Evolutionary conservation across 2,329 filamentous ascomycete genomes (phyloP).

Genomic region (Penicillium freii): DNA sequence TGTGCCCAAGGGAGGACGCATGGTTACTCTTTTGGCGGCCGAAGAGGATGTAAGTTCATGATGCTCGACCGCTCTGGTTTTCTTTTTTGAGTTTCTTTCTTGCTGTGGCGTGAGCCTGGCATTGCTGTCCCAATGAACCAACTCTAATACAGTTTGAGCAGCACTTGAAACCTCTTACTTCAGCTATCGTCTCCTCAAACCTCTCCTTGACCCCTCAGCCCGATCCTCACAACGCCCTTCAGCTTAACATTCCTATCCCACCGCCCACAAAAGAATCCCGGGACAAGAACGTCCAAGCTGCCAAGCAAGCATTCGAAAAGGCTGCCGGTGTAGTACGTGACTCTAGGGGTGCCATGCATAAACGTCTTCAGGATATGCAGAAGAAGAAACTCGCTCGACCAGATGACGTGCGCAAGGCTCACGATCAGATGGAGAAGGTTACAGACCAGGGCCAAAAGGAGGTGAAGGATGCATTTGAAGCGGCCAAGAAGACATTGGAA

Average conservation of each 20-base stretch:
- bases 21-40: constrained; percentile 61
- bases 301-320: constrained; percentile 45
- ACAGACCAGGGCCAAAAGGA: constrained; percentile 48
- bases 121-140: background rate
- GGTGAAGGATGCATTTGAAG: constrained; percentile 47
- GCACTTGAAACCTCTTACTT: constrained; percentile 47
- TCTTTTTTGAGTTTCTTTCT: background rate
- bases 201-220: constrained; percentile 45
- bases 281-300: constrained; percentile 40
- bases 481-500: constrained; percentile 40
- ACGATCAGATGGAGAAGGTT: constrained; percentile 49
- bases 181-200: constrained; percentile 43
- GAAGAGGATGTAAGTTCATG: constrained; percentile 58
- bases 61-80: background rate
- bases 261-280: constrained; percentile 49
- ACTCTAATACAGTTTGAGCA: constrained; percentile 17
- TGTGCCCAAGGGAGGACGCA: constrained; percentile 61
- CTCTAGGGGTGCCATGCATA: constrained; percentile 46
- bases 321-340: constrained; percentile 42
- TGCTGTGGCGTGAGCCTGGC: background rate
- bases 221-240: constrained; percentile 45
- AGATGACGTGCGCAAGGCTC: constrained; percentile 48
- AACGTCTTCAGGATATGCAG: constrained; percentile 45
- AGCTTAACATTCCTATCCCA: constrained; percentile 47
- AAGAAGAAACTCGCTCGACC: constrained; percentile 45